Evolutionary conservation across 1,139 yeast genomes (phyloP).

Genomic region (Dujonia santamariae): DNA sequence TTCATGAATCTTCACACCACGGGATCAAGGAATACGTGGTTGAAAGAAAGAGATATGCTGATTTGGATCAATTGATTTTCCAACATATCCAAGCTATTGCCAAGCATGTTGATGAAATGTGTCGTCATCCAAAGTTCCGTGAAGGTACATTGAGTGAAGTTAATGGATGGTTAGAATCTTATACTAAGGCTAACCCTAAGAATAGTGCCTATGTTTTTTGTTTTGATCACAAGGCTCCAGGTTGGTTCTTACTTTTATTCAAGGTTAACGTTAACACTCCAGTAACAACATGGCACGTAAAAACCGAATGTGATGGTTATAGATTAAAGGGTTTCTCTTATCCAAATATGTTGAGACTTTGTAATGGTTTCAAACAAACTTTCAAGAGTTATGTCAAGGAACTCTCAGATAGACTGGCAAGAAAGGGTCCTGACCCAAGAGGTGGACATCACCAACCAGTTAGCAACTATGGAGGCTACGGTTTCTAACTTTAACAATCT

Average conservation of each 20-base stretch:
- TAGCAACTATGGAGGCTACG: conserved; percentile 26
- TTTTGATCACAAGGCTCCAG: conserved; percentile 87
- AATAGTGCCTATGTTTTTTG: conserved; percentile 91
- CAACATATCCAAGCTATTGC: conserved; percentile 86
- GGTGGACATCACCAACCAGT: conserved; percentile 8
- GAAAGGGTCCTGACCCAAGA: conserved; percentile 10
- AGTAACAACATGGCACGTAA: conserved; percentile 85
- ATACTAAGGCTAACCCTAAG: conserved; percentile 87
- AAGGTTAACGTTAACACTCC: conserved; percentile 72
- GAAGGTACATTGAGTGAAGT: conserved; percentile 79
- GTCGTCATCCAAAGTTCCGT: conserved; percentile 83
- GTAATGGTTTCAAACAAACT: conserved; percentile 87
- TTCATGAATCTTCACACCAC: conserved; percentile 61
- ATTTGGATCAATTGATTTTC: conserved; percentile 89
- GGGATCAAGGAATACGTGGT: conserved; percentile 64
- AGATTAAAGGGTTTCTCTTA: conserved; percentile 75
- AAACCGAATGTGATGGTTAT: conserved; percentile 83
- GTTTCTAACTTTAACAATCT: conserved; percentile 16
- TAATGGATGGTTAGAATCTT: conserved; percentile 82
- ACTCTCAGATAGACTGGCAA: conserved; percentile 17
- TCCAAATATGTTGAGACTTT: conserved; percentile 80
- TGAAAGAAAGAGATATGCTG: conserved; percentile 70
- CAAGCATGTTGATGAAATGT: conserved; percentile 80
- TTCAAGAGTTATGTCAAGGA: conserved; percentile 37
- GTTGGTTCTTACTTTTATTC: conserved; percentile 84